These are phyloP conservation scores for Hypoxylon crocopeplum DNA, from an alignment of 495 filamentous ascomycete species.

Conservation along the genomic window DNA sequence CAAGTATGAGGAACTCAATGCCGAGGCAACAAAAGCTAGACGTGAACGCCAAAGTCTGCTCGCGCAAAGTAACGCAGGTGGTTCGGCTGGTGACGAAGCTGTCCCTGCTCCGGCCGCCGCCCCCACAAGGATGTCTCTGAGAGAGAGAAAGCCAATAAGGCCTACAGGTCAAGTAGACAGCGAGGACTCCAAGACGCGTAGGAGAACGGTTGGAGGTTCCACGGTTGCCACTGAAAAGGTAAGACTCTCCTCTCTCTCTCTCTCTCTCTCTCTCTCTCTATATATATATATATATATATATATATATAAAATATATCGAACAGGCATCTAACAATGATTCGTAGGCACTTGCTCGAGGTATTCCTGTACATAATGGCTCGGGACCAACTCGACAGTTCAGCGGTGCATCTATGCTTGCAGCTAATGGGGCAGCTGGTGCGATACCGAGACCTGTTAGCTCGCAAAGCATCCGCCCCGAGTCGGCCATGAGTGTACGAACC, in stretches of 20 bases:
- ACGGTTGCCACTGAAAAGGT: conserved; percentile 57
- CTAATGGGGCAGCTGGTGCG: conserved; percentile 12
- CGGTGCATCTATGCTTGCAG: conserved; percentile 44
- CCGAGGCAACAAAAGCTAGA: conserved; percentile 65
- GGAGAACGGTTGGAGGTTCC: conserved; percentile 70
- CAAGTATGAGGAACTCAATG: conserved; percentile 75
- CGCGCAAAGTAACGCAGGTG: conserved; percentile 23
- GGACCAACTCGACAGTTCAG: conserved; percentile 42
- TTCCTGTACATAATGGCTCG: conserved; percentile 42
- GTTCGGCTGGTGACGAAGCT: conserved; percentile 37
- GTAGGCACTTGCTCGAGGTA: conserved; percentile 47
- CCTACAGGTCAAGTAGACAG: conserved; percentile 58
- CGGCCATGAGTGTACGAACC: conserved; percentile 45
- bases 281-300: too few species aligned
- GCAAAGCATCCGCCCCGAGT: conserved; percentile 46
- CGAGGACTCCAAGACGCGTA: conserved; percentile 61
- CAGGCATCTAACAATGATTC: conserved; percentile 8
- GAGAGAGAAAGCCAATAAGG: conserved; percentile 68
- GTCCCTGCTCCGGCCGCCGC: conserved; percentile 48
- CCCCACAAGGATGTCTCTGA: conserved; percentile 70
- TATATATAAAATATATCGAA: background rate
- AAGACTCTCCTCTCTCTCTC: too few species aligned
- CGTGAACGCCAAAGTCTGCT: conserved; percentile 65
- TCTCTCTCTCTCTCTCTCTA: too few species aligned
- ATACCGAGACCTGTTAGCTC: conserved; percentile 47